phyloP scores from a whole-genome alignment of 2,329 filamentous ascomycete species.

The Paraphoma chrysanthemicola region DNA sequence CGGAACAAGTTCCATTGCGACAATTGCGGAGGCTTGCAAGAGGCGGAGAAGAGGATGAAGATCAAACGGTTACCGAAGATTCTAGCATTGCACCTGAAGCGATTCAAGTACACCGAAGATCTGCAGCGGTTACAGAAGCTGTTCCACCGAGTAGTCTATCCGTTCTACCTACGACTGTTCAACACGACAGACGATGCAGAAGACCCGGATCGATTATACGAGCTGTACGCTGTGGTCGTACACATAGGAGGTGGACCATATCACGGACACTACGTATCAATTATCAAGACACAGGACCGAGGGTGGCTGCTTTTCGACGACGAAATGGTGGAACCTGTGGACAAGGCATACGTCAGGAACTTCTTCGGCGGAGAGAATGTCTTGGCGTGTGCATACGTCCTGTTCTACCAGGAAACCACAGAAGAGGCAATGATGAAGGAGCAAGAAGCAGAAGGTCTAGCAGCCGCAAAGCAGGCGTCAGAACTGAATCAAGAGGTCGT shows the following conservation, averaged over 20 bases:
- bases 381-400: constrained; percentile 91
- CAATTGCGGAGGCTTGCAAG: constrained; percentile 92
- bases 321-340: constrained; percentile 97
- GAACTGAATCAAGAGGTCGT: constrained; percentile 63
- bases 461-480: constrained; percentile 45
- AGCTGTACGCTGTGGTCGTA: constrained; percentile 95
- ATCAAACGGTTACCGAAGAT: constrained; percentile 94
- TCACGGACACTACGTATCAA: constrained; percentile 96
- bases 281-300: constrained; percentile 95
- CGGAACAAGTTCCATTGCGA: constrained; percentile 99
- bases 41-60: constrained; percentile 99
- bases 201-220: constrained; percentile 91
- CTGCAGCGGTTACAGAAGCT: constrained; percentile 92
- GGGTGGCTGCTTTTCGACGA: constrained; percentile 98
- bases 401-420: constrained; percentile 95
- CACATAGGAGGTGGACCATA: constrained; percentile 97
- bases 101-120: constrained; percentile 98
- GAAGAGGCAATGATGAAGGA: constrained; percentile 74
- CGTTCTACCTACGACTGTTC: constrained; percentile 94
- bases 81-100: constrained; percentile 89
- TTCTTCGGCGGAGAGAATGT: constrained; percentile 91
- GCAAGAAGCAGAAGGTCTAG: constrained; percentile 78
- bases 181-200: constrained; percentile 96
- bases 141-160: constrained; percentile 96
- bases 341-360: constrained; percentile 93